These are phyloP conservation scores for Sclerotinia sclerotiorum DNA, from an alignment of 2,329 filamentous ascomycete species.

Conservation along the genomic window DNA sequence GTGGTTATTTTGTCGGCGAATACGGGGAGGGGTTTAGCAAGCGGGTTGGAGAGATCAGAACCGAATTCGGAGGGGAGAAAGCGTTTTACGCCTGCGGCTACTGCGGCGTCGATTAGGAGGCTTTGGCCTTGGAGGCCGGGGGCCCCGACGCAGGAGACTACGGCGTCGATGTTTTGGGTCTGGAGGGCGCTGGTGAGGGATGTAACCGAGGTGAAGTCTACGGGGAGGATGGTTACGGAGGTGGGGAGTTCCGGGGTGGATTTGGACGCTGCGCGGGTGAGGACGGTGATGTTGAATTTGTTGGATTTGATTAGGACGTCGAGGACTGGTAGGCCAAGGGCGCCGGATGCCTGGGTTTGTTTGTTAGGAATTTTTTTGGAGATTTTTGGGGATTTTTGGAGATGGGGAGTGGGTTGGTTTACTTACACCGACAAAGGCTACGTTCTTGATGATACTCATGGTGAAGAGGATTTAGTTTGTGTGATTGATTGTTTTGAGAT, in stretches of 20 bases:
- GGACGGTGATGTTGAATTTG: conserved; percentile 49
- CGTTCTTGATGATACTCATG: conserved; percentile 36
- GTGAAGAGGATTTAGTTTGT: background rate
- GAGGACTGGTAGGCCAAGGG: conserved; percentile 34
- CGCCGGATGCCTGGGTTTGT: conserved; percentile 30
- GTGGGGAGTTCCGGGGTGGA: conserved; percentile 29
- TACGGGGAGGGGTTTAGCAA: conserved; percentile 48
- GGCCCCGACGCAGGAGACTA: conserved; percentile 50
- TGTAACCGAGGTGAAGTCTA: conserved; percentile 46
- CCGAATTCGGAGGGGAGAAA: conserved; percentile 62
- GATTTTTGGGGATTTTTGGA: background rate
- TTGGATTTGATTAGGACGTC: conserved; percentile 32
- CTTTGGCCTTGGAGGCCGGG: conserved; percentile 46
- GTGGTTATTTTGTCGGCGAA: conserved; percentile 52
- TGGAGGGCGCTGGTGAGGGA: conserved; percentile 50
- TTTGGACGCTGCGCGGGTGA: conserved; percentile 45
- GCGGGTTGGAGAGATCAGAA: conserved; percentile 44
- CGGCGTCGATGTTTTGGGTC: conserved; percentile 53
- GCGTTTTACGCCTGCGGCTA: conserved; percentile 58
- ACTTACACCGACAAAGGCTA: conserved; percentile 34
- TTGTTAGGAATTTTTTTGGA: no score
- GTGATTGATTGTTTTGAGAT: background rate
- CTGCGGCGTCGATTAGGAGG: conserved; percentile 56
- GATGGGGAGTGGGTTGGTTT: no score
- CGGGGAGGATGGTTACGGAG: conserved; percentile 46